Percentiles rank a stretch among this genome's conserved stretches.
These are phyloP conservation scores for Juglanconis oblonga DNA, from an alignment of 2,329 filamentous ascomycete genomes.

Conservation along the genomic window DNA sequence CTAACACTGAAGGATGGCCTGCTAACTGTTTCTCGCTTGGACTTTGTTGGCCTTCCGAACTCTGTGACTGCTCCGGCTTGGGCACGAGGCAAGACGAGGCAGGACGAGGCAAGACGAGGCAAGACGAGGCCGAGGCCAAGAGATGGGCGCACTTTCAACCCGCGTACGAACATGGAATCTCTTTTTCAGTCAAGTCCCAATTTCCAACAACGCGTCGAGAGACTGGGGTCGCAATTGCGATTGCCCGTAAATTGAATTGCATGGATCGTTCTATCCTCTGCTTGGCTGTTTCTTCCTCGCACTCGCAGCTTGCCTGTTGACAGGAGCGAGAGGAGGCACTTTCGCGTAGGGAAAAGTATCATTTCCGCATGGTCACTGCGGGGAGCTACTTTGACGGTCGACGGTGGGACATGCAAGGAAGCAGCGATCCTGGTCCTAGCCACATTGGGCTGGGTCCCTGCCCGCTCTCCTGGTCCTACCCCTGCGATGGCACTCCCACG, in stretches of 20 bases:
- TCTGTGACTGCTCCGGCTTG: constrained; percentile 5
- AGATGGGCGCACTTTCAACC: neutral
- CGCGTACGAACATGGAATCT: neutral
- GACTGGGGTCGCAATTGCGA: neutral
- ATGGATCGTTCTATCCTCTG: constrained; percentile 2
- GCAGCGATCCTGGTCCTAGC: constrained; percentile 12
- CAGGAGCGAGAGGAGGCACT: too few species aligned
- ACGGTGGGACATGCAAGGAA: neutral
- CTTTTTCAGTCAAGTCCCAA: neutral
- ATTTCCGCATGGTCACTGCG: too few species aligned
- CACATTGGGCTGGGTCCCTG: neutral
- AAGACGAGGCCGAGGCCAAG: neutral
- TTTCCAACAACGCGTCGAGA: neutral
- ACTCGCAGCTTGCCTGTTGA: neutral
- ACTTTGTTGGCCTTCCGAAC: neutral
- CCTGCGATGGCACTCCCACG: neutral
- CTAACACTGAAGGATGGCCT: neutral
- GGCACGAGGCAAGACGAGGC: neutral
- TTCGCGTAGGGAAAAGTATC: too few species aligned
- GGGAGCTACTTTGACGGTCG: too few species aligned
- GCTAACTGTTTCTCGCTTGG: neutral
- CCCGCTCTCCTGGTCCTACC: constrained; percentile 1
- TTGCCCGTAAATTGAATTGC: neutral
- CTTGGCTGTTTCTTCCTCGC: constrained; percentile 8
- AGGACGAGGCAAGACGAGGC: neutral